Conservation (phyloP, 2,329 filamentous ascomycete genomes). For the Fusarium citri region DNA sequence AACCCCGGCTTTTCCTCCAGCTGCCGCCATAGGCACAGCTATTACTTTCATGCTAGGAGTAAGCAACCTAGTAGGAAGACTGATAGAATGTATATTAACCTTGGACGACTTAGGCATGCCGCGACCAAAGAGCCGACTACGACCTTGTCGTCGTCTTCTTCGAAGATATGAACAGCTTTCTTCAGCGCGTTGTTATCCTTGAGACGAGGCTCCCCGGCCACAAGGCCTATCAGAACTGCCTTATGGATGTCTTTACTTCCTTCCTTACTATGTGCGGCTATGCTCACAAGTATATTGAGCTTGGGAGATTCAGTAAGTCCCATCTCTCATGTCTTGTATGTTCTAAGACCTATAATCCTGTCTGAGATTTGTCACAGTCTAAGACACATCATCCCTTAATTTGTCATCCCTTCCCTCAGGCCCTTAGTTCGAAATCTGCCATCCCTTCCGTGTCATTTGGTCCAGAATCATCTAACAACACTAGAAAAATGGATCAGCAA, state of each 20-base stretch:
- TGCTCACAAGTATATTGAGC: slow-evolving; percentile 51
- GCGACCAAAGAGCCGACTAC: slow-evolving; percentile 52
- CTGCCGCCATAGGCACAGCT: slow-evolving; percentile 50
- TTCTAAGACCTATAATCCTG: no score
- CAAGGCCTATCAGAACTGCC: slow-evolving; percentile 49
- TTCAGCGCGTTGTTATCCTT: slow-evolving; percentile 50
- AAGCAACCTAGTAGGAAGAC: not conserved
- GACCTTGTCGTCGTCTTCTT: slow-evolving; percentile 55
- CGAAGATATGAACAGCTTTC: slow-evolving; percentile 53
- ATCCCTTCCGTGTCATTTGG: no score
- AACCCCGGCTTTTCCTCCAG: slow-evolving; percentile 49
- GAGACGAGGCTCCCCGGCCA: slow-evolving; percentile 48
- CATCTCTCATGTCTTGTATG: fast-evolving
- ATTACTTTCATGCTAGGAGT: slow-evolving; percentile 48
- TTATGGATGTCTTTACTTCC: slow-evolving; percentile 54
- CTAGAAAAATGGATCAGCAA: slow-evolving; percentile 48
- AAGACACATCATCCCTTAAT: no score
- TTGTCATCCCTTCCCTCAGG: no score
- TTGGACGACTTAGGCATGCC: slow-evolving; percentile 35
- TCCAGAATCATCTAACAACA: not conserved
- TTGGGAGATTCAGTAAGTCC: slow-evolving; percentile 45
- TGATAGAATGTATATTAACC: no score
- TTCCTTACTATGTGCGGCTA: slow-evolving; percentile 50
- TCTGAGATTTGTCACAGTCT: no score
- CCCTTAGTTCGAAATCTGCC: no score